phyloP scores from a whole-genome alignment of 2,329 filamentous ascomycete species.

The Fusarium succisae region DNA sequence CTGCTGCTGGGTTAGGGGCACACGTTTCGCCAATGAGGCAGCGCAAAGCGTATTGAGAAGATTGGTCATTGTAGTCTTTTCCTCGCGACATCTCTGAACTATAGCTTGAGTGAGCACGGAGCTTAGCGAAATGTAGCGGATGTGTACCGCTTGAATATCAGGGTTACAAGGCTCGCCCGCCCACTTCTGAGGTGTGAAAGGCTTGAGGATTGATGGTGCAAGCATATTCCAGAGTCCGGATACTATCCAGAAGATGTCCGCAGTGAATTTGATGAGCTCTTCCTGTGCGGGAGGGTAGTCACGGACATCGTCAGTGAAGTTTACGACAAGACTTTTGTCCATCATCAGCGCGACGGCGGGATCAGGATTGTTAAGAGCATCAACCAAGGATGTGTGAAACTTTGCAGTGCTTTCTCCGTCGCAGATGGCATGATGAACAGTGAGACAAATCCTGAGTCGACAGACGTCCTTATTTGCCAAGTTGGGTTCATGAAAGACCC shows the following conservation, averaged over 20 bases:
- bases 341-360: not conserved
- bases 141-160: not conserved
- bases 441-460: fast-evolving
- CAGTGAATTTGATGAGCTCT: not conserved
- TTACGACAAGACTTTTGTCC: not conserved
- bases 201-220: not conserved
- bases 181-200: not conserved
- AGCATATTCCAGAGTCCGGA: not conserved
- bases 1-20: not conserved
- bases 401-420: not conserved
- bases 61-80: not conserved
- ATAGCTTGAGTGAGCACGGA: not conserved
- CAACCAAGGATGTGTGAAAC: not conserved
- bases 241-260: not conserved
- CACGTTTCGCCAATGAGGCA: not conserved
- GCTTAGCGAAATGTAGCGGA: not conserved
- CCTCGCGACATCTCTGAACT: not conserved
- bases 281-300: not conserved
- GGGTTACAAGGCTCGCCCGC: not conserved
- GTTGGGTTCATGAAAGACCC: not conserved
- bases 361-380: not conserved
- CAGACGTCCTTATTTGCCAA: not conserved
- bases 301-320: not conserved
- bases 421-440: not conserved
- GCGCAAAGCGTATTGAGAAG: not conserved